These are phyloP conservation scores for Pilaira anomala DNA, from an alignment of 192 early-diverging fungal genomes.

Conservation along the genomic window DNA sequence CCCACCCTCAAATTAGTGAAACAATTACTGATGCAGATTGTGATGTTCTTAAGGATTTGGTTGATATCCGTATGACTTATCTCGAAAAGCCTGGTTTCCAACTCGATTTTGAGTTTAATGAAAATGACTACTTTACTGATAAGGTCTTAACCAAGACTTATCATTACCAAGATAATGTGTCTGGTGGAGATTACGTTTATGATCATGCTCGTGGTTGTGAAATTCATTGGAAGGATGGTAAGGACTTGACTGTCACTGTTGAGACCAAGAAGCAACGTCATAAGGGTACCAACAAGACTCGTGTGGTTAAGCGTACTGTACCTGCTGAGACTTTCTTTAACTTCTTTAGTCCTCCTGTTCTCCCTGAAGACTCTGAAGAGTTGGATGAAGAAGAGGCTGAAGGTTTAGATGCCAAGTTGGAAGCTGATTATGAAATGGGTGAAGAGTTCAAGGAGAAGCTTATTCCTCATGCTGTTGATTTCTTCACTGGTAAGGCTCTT, in stretches of 20 bases:
- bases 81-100: conserved; percentile 90
- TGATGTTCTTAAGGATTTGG: conserved; percentile 81
- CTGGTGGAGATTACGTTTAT: conserved; percentile 83
- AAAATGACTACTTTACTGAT: conserved; percentile 91
- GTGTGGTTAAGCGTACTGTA: conserved; percentile 95
- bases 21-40: conserved; percentile 91
- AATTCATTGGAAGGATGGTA: conserved; percentile 96
- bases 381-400: conserved; percentile 72
- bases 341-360: conserved; percentile 87
- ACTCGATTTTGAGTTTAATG: conserved; percentile 88
- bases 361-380: conserved; percentile 72
- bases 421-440: conserved; percentile 94
- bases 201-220: conserved; percentile 88
- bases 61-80: conserved; percentile 85
- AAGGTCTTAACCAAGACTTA: conserved; percentile 88
- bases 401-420: conserved; percentile 81
- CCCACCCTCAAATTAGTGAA: conserved; percentile 75
- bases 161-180: conserved; percentile 79
- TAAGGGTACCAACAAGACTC: conserved; percentile 97
- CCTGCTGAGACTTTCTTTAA: conserved; percentile 96
- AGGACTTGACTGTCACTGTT: conserved; percentile 89
- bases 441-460: conserved; percentile 99
- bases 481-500: conserved; percentile 98
- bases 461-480: conserved; percentile 93
- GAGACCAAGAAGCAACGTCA: conserved; percentile 99